phyloP scores from a whole-genome alignment of 2,329 filamentous ascomycete genomes.

The Colletotrichum orbiculare region DNA sequence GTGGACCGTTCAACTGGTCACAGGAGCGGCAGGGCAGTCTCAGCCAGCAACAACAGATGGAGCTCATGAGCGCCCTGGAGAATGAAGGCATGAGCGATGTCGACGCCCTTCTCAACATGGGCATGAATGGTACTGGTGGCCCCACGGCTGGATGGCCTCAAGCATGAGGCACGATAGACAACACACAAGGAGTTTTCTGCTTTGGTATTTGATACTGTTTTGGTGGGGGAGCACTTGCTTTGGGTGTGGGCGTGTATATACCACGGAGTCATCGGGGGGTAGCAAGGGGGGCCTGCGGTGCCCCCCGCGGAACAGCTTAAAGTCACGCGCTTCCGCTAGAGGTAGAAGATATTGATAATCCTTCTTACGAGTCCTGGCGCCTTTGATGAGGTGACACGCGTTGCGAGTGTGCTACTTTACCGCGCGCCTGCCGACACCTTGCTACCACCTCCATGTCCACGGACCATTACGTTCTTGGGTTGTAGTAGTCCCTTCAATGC shows the following conservation, averaged over 20 bases:
- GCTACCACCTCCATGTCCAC: too few species aligned
- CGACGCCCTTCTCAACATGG: slow-evolving; percentile 65
- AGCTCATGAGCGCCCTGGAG: slow-evolving; percentile 85
- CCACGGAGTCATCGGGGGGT: slow-evolving; percentile 23
- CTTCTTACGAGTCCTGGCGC: too few species aligned
- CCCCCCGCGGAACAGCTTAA: slow-evolving; percentile 1
- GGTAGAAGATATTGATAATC: slow-evolving; percentile 11
- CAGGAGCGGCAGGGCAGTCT: slow-evolving; percentile 73
- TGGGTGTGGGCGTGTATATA: slow-evolving; percentile 20
- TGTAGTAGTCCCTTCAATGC: too few species aligned
- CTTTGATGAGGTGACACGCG: too few species aligned
- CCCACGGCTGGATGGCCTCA: slow-evolving; percentile 19
- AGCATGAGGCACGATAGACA: slow-evolving; percentile 1
- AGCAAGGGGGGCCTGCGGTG: slow-evolving; percentile 4
- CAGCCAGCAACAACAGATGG: slow-evolving; percentile 83
- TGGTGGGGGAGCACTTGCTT: background rate
- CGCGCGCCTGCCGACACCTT: too few species aligned
- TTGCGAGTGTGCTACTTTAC: too few species aligned
- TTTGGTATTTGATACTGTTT: background rate
- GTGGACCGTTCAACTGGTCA: slow-evolving; percentile 44
- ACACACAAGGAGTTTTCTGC: slow-evolving; percentile 3
- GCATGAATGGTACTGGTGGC: slow-evolving; percentile 11
- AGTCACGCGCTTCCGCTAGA: slow-evolving; percentile 19
- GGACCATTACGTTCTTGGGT: too few species aligned
- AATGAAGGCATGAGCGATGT: slow-evolving; percentile 73